Conservation (phyloP, 805 yeast species). For the Suhomyces kilbournensis region DNA sequence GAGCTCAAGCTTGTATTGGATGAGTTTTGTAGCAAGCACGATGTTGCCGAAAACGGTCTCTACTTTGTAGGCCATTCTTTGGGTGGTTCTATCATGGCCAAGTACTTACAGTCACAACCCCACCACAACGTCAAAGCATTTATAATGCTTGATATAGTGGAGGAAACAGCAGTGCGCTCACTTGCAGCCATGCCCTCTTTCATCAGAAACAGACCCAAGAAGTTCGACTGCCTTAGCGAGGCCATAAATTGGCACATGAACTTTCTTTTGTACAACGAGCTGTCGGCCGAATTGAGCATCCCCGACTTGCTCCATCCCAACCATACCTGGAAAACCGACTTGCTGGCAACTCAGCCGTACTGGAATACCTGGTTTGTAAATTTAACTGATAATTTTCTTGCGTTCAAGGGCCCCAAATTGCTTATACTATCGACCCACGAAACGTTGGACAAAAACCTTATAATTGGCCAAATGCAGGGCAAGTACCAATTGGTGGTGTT, state of each 20-base stretch:
- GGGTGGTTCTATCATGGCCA: constrained; percentile 83
- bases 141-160: constrained; percentile 85
- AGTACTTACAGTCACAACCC: constrained; percentile 33
- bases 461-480: constrained; percentile 98
- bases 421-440: constrained; percentile 87
- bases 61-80: constrained; percentile 84
- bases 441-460: constrained; percentile 75
- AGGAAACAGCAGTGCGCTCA: constrained; percentile 81
- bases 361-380: constrained; percentile 86
- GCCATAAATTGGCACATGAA: constrained; percentile 85
- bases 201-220: constrained; percentile 59
- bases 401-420: constrained; percentile 52
- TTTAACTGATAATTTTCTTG: constrained; percentile 52
- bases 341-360: constrained; percentile 55
- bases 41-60: constrained; percentile 27
- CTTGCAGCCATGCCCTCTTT: constrained; percentile 65
- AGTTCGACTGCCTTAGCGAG: constrained; percentile 48
- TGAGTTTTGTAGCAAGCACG: constrained; percentile 25
- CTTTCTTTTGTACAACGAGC: constrained; percentile 49
- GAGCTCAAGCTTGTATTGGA: constrained; percentile 57
- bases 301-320: constrained; percentile 55
- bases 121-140: constrained; percentile 55
- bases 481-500: constrained; percentile 85
- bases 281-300: constrained; percentile 73
- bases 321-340: constrained; percentile 62